Evolutionary conservation across 208 protist genomes (phyloP).

Genomic region (Trypanosoma mega): DNA sequence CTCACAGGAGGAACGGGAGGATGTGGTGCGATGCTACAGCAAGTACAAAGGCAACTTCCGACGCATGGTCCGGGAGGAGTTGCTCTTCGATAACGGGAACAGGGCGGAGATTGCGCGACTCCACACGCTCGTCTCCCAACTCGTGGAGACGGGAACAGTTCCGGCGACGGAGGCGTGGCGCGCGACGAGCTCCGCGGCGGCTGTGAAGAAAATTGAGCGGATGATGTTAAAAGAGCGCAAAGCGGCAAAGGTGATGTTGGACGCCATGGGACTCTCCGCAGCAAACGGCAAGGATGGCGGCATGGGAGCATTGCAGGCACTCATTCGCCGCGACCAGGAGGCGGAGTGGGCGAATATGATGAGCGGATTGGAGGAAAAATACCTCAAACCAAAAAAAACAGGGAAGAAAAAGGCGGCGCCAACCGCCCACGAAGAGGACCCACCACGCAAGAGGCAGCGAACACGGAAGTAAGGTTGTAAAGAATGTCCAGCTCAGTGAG

Average conservation of each 20-base stretch:
- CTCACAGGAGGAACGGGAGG: slow-evolving; percentile 60
- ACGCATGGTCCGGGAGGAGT: slow-evolving; percentile 64
- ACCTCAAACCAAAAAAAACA: slow-evolving; percentile 32
- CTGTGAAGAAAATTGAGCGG: slow-evolving; percentile 39
- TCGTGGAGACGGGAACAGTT: slow-evolving; percentile 38
- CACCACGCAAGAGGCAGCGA: slow-evolving; percentile 3
- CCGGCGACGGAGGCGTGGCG: slow-evolving; percentile 36
- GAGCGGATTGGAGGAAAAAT: slow-evolving; percentile 58
- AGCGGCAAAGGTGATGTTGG: slow-evolving; percentile 60
- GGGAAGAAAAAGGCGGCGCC: slow-evolving; percentile 4
- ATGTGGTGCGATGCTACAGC: slow-evolving; percentile 50
- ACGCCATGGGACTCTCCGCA: slow-evolving; percentile 42
- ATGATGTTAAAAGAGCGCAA: slow-evolving; percentile 53
- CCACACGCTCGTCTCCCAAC: slow-evolving; percentile 29
- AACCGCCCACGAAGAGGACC: slow-evolving; percentile 18
- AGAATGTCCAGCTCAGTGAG: not conserved
- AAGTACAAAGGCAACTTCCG: slow-evolving; percentile 71
- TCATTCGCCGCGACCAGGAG: slow-evolving; percentile 66
- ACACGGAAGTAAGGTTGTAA: slow-evolving; percentile 14
- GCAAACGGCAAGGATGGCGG: slow-evolving; percentile 4
- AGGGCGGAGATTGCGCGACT: slow-evolving; percentile 56
- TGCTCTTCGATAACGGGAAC: slow-evolving; percentile 81
- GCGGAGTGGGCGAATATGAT: slow-evolving; percentile 63
- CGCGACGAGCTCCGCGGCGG: slow-evolving; percentile 32
- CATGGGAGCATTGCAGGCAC: slow-evolving; percentile 51